phyloP scores from a whole-genome alignment of 768 basidiomycete species.

The Megacollybia marginata region DNA sequence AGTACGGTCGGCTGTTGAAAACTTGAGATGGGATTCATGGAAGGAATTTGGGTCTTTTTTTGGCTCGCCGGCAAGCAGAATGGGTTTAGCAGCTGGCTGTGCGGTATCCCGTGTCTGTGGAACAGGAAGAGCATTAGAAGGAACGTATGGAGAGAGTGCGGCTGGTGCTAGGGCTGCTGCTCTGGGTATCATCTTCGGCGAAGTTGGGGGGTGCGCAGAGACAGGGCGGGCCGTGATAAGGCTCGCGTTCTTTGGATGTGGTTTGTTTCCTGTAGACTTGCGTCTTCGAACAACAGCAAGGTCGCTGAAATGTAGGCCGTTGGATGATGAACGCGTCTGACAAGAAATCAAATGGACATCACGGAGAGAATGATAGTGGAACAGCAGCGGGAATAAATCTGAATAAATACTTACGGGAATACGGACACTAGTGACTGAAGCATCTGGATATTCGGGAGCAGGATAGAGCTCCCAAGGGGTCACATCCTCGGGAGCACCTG shows the following conservation, averaged over 20 bases:
- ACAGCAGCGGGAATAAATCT: neutral
- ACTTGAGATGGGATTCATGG: slow-evolving; percentile 31
- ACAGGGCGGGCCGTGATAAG: neutral
- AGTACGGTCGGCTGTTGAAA: slow-evolving; percentile 56
- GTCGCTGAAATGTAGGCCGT: slow-evolving; percentile 16
- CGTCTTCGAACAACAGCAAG: slow-evolving; percentile 15
- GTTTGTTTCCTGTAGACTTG: slow-evolving; percentile 25
- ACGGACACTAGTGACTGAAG: too few relatives aligned
- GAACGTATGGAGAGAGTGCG: too few relatives aligned
- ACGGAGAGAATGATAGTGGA: slow-evolving; percentile 10
- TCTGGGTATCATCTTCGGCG: neutral
- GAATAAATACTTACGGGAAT: neutral
- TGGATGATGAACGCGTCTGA: slow-evolving; percentile 10
- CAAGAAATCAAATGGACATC: slow-evolving; percentile 17
- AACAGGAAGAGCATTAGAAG: neutral
- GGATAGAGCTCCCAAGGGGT: slow-evolving; percentile 31
- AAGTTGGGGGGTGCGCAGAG: neutral
- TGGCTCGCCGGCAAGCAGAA: neutral
- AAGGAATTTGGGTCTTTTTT: neutral
- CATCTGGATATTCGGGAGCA: slow-evolving; percentile 5
- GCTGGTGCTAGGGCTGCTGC: neutral
- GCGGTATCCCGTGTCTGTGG: neutral
- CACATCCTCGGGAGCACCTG: slow-evolving; percentile 28
- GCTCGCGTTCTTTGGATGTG: slow-evolving; percentile 5
- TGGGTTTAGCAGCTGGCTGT: neutral